Base-by-base conservation (phyloP, 2,329 filamentous ascomycete species). In the Colletotrichum sp. region DNA sequence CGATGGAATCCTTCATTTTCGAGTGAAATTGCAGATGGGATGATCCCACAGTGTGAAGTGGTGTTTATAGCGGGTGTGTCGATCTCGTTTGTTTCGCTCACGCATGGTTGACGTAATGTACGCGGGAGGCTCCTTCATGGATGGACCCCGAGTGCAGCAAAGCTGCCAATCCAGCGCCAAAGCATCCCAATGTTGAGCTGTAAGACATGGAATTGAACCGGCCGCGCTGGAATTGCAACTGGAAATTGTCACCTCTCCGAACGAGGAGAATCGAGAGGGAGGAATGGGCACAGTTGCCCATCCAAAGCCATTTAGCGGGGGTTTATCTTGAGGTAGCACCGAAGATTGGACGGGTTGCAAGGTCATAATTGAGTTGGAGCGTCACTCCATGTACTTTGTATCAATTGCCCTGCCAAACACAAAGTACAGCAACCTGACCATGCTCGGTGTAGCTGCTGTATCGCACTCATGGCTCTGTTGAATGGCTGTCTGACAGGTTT, bases 321-420 rank as follows among this genome's bases (percentile, higher is more conserved):
- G 24, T 58, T 58, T 65, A 43, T 34, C 61, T 48, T n/a, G 21
- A 63, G 24, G 57, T 64, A 68, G 57, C 70, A 68, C 70, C 73
- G 64, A 75, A 72, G 21, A 72, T 72, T 52, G 38, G 73, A 75
- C 34, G 63, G 48, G 63, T 32, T 32, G 52, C 60, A 58, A 34
- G 21, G 55, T 36, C n/a, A 16, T 36, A 32, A 38, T 34, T 65
- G 58, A 74, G 57, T 71, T 74, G 34, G 28, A 21, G 58, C 9
- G 58, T 63, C 13, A 63, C 58, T 24, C 6, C 28, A 32, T 24
- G 58, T 21, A n/a, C 32, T 32, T 32, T 61, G 28, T 21, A 61
- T 32, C 30, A 21, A 36, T 63, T 32, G 9, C 18, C 28, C 30
- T 32, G 58, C 26, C 32, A 63, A 61, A 32, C n/a, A 34, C n/a